phyloP scores from a whole-genome alignment of 2,329 filamentous ascomycete genomes.

The Aspergillus persii region DNA sequence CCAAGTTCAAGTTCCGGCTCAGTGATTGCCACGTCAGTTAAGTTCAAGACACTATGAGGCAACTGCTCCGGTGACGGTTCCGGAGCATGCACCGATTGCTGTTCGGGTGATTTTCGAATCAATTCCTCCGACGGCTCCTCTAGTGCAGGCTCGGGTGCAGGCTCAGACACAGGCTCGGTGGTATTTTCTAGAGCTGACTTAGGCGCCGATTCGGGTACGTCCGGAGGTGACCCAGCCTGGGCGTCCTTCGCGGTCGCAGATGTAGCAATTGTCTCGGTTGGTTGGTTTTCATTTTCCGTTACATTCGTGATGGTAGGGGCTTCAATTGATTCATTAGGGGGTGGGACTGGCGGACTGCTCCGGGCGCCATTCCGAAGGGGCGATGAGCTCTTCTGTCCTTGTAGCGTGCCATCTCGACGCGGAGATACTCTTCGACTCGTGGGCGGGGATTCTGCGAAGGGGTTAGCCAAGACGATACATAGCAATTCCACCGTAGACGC shows the following conservation, averaged over 20 bases:
- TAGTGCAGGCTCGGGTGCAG: neutral
- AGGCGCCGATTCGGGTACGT: neutral
- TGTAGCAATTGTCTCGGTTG: neutral
- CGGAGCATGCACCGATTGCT: neutral
- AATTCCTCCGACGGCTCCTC: neutral
- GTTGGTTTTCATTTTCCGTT: neutral
- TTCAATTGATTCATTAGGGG: neutral
- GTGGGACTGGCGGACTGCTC: neutral
- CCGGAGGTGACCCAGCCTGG: neutral
- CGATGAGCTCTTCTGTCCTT: neutral
- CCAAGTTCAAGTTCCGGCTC: neutral
- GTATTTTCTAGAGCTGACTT: neutral
- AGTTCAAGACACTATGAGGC: neutral
- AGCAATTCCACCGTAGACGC: conserved; percentile 10
- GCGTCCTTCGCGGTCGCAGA: neutral
- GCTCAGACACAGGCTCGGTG: neutral
- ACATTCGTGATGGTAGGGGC: conserved; percentile 1
- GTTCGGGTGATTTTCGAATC: neutral
- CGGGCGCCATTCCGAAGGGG: conserved; percentile 6
- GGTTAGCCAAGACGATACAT: neutral
- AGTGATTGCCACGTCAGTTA: neutral
- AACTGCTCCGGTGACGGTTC: neutral
- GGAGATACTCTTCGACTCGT: conserved; percentile 6
- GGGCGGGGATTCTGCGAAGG: conserved; percentile 12
- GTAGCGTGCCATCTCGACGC: neutral